Percentiles rank a stretch among this genome's conserved stretches.
Conservation (phyloP, 768 basidiomycete genomes). For the Rhodotorula toruloides region DNA sequence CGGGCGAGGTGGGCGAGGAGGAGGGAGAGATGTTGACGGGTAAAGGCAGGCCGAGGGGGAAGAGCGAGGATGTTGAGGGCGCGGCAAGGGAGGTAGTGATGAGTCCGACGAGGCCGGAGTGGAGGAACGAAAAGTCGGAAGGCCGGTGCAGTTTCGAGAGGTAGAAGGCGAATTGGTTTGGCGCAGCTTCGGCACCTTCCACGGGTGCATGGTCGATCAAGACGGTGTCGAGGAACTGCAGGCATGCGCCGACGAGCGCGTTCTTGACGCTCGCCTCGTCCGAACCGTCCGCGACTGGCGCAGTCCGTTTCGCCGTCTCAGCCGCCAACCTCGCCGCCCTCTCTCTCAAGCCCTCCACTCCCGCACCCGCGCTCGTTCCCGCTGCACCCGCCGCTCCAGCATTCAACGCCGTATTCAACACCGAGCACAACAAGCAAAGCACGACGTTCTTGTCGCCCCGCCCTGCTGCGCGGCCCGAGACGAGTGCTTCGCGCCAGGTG, state of each 20-base stretch:
- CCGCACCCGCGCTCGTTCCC: background rate
- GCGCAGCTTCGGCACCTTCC: too few species aligned
- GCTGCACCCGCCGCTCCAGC: constrained; percentile 1
- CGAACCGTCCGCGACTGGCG: constrained; percentile 62
- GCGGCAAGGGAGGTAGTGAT: constrained; percentile 5
- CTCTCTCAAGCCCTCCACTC: constrained; percentile 21
- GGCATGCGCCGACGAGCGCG: constrained; percentile 64
- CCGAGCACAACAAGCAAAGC: constrained; percentile 85
- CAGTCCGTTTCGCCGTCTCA: constrained; percentile 7
- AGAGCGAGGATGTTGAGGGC: constrained; percentile 29
- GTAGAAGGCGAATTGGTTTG: constrained; percentile 89
- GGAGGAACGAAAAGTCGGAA: constrained; percentile 79
- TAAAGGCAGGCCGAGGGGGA: background rate
- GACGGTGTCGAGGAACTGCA: constrained; percentile 71
- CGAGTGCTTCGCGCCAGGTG: constrained; percentile 22
- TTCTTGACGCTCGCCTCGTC: constrained; percentile 56
- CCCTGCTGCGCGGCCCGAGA: constrained; percentile 37
- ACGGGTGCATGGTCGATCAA: constrained; percentile 70
- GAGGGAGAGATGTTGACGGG: background rate
- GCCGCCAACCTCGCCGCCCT: constrained; percentile 35
- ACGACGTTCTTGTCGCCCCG: constrained; percentile 53
- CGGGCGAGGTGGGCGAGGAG: background rate
- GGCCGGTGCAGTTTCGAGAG: constrained; percentile 88
- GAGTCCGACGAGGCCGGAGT: constrained; percentile 58
- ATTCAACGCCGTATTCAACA: constrained; percentile 72